Base-by-base conservation (phyloP, 2,329 filamentous ascomycete genomes). In the Sporothrix euskadiensis region DNA sequence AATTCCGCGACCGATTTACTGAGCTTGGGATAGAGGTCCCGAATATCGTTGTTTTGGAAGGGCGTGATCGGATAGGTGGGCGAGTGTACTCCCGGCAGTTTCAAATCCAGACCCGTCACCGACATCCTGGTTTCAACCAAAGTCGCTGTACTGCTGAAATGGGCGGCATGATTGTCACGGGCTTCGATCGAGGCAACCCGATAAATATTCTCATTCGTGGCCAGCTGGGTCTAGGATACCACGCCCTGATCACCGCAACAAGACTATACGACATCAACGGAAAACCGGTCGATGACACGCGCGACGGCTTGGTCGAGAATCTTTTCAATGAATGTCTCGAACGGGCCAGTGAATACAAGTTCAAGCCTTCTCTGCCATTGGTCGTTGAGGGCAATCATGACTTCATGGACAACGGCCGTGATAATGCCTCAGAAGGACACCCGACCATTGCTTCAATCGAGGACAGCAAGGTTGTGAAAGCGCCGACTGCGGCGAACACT, bases 131-230 rank as follows among this genome's bases (percentile, higher is more conserved):
- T 12, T 70, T 71, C 14, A 39, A 61, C 2, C 72, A 70, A 44
- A 87, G 85, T 75, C 85, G 89, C 69, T 92, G 91, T 79, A 98
- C 94, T 26, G 96, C 94, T 44, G 96, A 99, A 81, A 97, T 98
- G 90, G 96, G 96, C 39, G 96, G 95, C 72, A 97, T 99, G 86
- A 98, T 99, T 74, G 94, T 99, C 75, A 98, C 97, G 47, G 96
- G 96, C 0, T 99, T 98, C 80, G 94, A 98, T 77, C 89, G 93
- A 76, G 97, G 97, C 22, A 99, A 99, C 78, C 96, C 96, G 5
- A 84, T 99, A 77, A 97, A 98, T 80, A 89, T 94, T 68, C 89
- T 99, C 74, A 90, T 99, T 73, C 91, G 96, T 77, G 94, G 93
- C 19, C 97, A 99, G 81, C 87, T 99, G 68, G 92, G 92, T 35